Evolutionary conservation across 1,139 yeast genomes (phyloP), one percentile per base, ranked within the genome.

Genomic region (Waltiozyma solani): DNA sequence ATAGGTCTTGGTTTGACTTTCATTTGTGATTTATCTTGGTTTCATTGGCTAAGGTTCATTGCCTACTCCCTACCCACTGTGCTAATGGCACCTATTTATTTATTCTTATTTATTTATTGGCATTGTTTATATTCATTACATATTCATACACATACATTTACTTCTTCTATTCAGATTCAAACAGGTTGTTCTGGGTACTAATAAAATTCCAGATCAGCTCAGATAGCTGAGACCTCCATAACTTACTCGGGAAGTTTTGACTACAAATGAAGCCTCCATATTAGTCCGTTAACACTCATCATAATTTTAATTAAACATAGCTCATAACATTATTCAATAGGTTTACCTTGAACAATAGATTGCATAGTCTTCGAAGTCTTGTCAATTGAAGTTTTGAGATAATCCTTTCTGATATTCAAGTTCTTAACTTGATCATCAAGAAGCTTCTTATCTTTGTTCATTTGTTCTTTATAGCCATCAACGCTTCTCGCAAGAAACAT

Each of bases 331-430:
- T 34, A 34, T 14, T 21, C 34, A 6, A 32, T 6, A 12, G 34
- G 27, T 60, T 36, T 47, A 18, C 54, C 53, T 9, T 44, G 42
- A 10, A 73, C 68, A 24, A 72, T 62, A 44, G 69, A 73, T 32
- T 71, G 73, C 71, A 84, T 70, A 44, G 75, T 75, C 37, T 74
- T 75, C 23, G 78, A 62, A 3, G 93, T 78, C 53, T 81, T 85
- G 44, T 82, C 83, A 47, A 83, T 72, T 2, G 95, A 82, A 2
- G 87, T 81, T 44, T 80, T 78, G 47, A 84, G 67, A 58, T 86
- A 86, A 36, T 71, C 64, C 56, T 78, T 71, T 64, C 85, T 87
- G 54, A 82, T 82, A 40, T 66, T 63, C 47, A 87, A 64, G 35
- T 76, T 76, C 49, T 69, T 69, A 48, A 77, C 63, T 47, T 76